Evolutionary conservation across 176 grass and related monocot species (phyloP), one percentile per base, ranked within the genome.

Genomic region (Themeda triandra): DNA sequence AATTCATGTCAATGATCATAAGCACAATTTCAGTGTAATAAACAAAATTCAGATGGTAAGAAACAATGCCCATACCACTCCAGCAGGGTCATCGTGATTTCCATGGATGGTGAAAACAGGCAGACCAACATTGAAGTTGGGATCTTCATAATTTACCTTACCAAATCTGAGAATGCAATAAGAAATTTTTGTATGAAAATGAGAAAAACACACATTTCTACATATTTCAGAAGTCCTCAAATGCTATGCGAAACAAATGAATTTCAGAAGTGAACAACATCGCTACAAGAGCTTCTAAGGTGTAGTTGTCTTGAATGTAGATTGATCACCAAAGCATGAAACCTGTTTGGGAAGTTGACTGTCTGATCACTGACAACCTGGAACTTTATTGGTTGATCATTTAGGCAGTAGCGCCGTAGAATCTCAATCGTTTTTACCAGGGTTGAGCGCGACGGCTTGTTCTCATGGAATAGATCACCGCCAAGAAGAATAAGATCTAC

Each of bases 31-130:
- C 18, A 60, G 13, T 46, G 35, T n/a, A 82, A 25, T 2, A 28
- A 19, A 68, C 39, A 72, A 54, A 71, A 56, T 33, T 35, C 23
- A 44, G 11, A 82, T 73, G 32, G 69, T 71, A 69, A 66, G 7
- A 82, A 78, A 64, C 41, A 75, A 66, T 39, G 54, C 8, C 53
- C 79, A 78, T 91, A 98, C 95, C 87, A 95, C 95, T 82, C 95
- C 95, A 84, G 91, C 80, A 82, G 95, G 92, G 84, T 93, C 92
- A 78, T 95, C 92, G 59, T 93, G 90, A 73, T 90, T 91, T 28
- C 95, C 95, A 91, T 98, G 95, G 56, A 98, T 95, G 42, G 95
- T 95, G 49, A 98, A 98, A 69, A 98, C 92, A 69, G 95, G 95
- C 68, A 98, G 59, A 9, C 95, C 89, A 45, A 98, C 85, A 54